Base-by-base conservation (phyloP, 2,329 filamentous ascomycete species). In the Pestalotiopsis sp. region DNA sequence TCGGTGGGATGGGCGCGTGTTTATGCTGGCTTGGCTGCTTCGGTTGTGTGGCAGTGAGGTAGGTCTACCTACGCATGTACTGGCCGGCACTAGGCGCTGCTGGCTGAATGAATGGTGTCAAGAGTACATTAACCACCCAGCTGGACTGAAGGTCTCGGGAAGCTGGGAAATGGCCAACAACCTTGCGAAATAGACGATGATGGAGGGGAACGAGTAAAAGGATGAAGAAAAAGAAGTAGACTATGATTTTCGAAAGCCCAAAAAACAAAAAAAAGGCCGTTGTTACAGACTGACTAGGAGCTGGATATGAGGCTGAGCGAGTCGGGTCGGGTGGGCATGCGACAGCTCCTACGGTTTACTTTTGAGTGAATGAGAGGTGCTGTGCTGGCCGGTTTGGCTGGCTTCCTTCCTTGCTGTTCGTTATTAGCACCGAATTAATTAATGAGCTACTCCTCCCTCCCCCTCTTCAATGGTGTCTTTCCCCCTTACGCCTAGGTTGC, bases 241-340 rank as follows among this genome's bases (percentile, higher is more conserved):
- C 31, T 52, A 20, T 52, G 17, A 52, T 52, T 59, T 14, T 27
- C 57, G 25, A 23, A 27, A 59, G 23, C 14, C 13, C 57, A 27
- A 59, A 13, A 59, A 36, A 23, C 23, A 27, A 36, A 9, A 13
- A 59, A 59, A 17, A 52, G 31, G 41, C 45, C 9, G 45, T 52
- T 52, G 11, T 52, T 52, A 52, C 17, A 52, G 20, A 9, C 17
- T 17, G 14, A 52, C 45, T 52, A 52, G 45, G 59, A 62, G 59
- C 59, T 62, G 59, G 59, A 62, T 17, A 39, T 62, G 59, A 62
- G n/a, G 59, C 59, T 62, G 59, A 62, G 36, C n/a, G n/a, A 20
- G 23, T 27, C 23, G 57, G 57, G 57, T 14, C 57, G 23, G 23
- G 57, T 13, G 20, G 17, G 27, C 57, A 62, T 62, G 13, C 59